Base-by-base conservation (phyloP, 805 yeast genomes). In the Wickerhamiella siamensis region DNA sequence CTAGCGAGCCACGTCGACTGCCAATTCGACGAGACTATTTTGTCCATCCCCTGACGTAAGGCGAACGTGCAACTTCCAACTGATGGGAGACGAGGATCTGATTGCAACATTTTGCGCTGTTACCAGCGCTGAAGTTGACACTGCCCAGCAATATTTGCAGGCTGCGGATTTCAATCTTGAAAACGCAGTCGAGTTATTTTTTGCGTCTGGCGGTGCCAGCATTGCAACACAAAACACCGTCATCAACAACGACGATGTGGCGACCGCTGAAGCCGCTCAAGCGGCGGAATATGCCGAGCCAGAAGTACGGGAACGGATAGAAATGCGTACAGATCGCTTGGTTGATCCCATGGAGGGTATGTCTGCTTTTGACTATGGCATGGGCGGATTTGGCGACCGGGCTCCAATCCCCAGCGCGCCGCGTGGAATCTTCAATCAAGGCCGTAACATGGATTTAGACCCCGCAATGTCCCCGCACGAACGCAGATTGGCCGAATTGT, bases 31-130 rank as follows among this genome's bases (percentile, higher is more conserved):
- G 33, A 5, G 33, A 16, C 16, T 22, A 36, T 4, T 10, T 24
- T 24, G 6, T 36, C 21, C 39, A 27, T 27, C 33, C n/a, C n/a
- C 39, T 31, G 32, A 36, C 39, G 24, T n/a, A 20, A n/a, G 15
- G n/a, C 27, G 14, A 5, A 12, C 6, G 38, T 12, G 8, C 26
- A 14, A n/a, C 18, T 9, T 6, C 6, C 12, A 24, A 15, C 33
- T 8, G 14, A 40, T 33, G 51, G 53, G 46, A 45, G 57, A 55
- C 39, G 37, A 44, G 4, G 65, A 59, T 31, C 31, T 47, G 38
- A 65, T 83, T 31, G 77, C 81, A 18, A 72, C 77, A 18, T 91
- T 91, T 60, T 66, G 87, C 59, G 87, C 88, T 33, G 77, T 91
- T 41, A 86, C 97, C 0, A 81, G 83, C 18, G 74, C 74, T 2